Percentiles rank a stretch among this genome's conserved stretches.
phyloP scores from a whole-genome alignment of 345 rosid genomes.

The Murraya paniculata region DNA sequence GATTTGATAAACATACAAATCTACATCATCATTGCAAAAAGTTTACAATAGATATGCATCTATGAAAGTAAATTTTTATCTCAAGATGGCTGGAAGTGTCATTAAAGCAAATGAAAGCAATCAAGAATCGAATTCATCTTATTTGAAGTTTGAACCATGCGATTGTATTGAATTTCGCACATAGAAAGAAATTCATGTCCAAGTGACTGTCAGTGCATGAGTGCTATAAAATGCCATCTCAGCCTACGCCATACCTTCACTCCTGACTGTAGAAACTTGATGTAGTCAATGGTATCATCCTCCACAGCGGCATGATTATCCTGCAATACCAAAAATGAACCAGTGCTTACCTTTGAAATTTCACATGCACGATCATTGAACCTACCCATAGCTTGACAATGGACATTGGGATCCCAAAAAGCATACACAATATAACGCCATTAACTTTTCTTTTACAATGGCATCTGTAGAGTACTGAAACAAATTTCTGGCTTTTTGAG shows the following conservation, averaged over 20 bases:
- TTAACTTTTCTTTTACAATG: background rate
- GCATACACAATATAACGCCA: background rate
- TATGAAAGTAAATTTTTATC: background rate
- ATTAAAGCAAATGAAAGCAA: background rate
- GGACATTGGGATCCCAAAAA: background rate
- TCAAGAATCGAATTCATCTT: background rate
- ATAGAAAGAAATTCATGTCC: background rate
- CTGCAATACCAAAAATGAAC: slow-evolving; percentile 25
- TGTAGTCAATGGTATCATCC: slow-evolving; percentile 40
- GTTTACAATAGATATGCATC: background rate
- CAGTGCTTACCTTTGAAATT: background rate
- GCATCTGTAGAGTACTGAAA: background rate
- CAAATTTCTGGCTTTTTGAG: background rate
- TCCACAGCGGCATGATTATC: slow-evolving; percentile 30
- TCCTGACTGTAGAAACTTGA: slow-evolving; percentile 60
- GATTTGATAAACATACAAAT: background rate
- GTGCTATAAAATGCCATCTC: background rate
- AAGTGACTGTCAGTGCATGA: background rate
- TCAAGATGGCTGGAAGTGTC: background rate
- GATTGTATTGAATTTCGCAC: background rate
- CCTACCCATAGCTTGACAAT: background rate
- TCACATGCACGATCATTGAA: background rate
- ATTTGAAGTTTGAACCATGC: background rate
- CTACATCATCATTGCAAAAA: background rate
- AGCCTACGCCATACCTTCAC: slow-evolving; percentile 39